Percentiles rank a stretch among this genome's conserved stretches.
These are phyloP conservation scores for Triglochin maritima DNA, from an alignment of 106 monocot species.

Conservation along the genomic window DNA sequence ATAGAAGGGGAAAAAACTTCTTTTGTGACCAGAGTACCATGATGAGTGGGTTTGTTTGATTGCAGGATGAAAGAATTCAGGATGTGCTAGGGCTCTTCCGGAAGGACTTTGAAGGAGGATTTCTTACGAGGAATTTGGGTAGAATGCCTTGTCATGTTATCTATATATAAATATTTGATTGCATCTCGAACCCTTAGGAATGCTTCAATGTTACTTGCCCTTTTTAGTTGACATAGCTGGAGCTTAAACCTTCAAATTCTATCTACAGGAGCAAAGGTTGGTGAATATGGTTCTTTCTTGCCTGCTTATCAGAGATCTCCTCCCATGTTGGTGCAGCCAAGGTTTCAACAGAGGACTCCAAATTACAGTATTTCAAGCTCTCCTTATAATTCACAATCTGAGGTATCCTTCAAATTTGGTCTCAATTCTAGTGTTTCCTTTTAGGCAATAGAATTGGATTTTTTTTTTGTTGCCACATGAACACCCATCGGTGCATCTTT, in stretches of 20 bases:
- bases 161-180: not conserved
- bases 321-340: constrained; percentile 42
- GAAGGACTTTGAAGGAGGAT: constrained; percentile 26
- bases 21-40: not conserved
- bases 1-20: too few relatives aligned
- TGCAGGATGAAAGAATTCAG: constrained; percentile 56
- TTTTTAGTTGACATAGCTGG: not conserved
- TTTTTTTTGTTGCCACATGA: not conserved
- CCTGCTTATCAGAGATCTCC: constrained; percentile 69
- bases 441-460: not conserved
- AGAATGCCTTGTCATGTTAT: not conserved
- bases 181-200: not conserved
- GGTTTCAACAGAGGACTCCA: constrained; percentile 32
- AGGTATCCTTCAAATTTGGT: constrained; percentile 26
- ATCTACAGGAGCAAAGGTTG: constrained; percentile 72
- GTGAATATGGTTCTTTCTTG: constrained; percentile 89
- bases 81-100: constrained; percentile 24
- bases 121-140: constrained; percentile 41
- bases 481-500: not conserved
- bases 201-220: not conserved
- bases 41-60: not conserved
- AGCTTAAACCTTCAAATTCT: constrained; percentile 1
- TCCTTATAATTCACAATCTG: constrained; percentile 25
- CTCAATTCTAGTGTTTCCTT: not conserved
- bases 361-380: constrained; percentile 30